Percentiles rank a stretch among this genome's conserved stretches.
Evolutionary conservation across 768 basidiomycete genomes (phyloP).

Genomic region (Trichaptum fuscoviolaceum): DNA sequence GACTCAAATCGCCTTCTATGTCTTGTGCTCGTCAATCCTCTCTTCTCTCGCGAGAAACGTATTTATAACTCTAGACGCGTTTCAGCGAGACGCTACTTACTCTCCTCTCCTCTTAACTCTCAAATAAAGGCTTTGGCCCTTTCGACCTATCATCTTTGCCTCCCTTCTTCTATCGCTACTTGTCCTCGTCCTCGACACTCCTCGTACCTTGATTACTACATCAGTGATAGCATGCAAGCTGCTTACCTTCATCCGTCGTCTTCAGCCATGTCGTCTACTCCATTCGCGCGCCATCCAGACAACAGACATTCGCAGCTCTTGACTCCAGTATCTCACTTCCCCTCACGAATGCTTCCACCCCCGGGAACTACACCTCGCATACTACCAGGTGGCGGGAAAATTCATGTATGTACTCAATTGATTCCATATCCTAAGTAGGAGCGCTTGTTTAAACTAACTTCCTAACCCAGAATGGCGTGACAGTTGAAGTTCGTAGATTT

Average conservation of each 20-base stretch:
- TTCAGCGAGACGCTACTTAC: neutral
- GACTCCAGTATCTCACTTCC: conserved; percentile 2
- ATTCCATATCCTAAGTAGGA: neutral
- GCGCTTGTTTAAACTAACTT: neutral
- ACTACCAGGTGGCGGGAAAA: neutral
- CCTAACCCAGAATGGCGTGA: neutral
- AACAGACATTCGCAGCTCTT: conserved; percentile 5
- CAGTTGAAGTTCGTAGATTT: conserved; percentile 1
- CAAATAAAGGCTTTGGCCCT: neutral
- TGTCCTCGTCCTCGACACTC: neutral
- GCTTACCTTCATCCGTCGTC: neutral
- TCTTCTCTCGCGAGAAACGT: neutral
- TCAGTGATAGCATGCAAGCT: neutral
- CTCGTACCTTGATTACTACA: neutral
- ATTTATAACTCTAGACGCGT: neutral
- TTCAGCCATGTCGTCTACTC: neutral
- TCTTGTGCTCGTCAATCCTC: conserved; percentile 2
- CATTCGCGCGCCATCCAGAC: conserved; percentile 4
- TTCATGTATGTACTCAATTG: neutral
- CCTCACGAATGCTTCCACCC: conserved; percentile 3
- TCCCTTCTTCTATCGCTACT: neutral
- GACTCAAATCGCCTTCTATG: neutral
- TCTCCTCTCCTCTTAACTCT: neutral
- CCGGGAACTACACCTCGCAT: conserved; percentile 1
- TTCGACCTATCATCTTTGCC: neutral